A percentile compares a stretch with the other conserved stretches of the same genome.
Conservation (phyloP, 2,329 filamentous ascomycete genomes). For the Fusarium graminum region DNA sequence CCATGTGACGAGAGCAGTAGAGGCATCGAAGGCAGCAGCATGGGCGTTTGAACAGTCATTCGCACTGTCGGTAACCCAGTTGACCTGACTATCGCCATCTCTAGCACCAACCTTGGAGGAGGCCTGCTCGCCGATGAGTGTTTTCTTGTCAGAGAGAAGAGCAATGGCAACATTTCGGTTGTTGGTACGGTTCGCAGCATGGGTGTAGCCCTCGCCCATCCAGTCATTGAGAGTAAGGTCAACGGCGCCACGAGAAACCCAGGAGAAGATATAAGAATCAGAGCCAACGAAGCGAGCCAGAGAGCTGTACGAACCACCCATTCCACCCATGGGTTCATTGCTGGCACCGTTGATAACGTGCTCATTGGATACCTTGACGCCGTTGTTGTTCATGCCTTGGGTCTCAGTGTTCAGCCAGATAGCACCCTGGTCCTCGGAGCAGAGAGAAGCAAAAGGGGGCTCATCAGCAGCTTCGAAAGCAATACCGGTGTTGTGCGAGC, state of each 20-base stretch:
- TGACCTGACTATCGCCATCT: conserved; percentile 69
- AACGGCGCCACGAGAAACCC: conserved; percentile 71
- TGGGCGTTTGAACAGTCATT: conserved; percentile 71
- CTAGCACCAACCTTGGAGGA: conserved; percentile 65
- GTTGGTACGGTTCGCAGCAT: conserved; percentile 64
- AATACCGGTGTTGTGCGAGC: conserved; percentile 75
- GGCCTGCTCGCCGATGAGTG: conserved; percentile 65
- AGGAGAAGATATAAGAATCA: conserved; percentile 70
- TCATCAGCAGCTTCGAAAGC: conserved; percentile 71
- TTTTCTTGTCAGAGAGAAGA: conserved; percentile 69
- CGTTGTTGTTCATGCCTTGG: conserved; percentile 65
- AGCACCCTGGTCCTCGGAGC: conserved; percentile 72
- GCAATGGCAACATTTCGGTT: conserved; percentile 72
- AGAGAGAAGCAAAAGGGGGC: conserved; percentile 69
- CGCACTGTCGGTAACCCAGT: conserved; percentile 66
- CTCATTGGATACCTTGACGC: conserved; percentile 73
- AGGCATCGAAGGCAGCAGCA: conserved; percentile 66
- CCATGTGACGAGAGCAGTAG: conserved; percentile 69
- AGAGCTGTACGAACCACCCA: conserved; percentile 71
- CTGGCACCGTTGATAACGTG: conserved; percentile 70
- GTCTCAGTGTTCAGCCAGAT: conserved; percentile 74
- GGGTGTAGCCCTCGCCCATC: conserved; percentile 69
- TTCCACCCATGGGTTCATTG: conserved; percentile 72
- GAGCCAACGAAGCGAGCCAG: conserved; percentile 66
- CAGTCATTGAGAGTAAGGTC: conserved; percentile 67